Base-by-base conservation (phyloP, 495 filamentous ascomycete species). In the Parachaetomium inaequale region DNA sequence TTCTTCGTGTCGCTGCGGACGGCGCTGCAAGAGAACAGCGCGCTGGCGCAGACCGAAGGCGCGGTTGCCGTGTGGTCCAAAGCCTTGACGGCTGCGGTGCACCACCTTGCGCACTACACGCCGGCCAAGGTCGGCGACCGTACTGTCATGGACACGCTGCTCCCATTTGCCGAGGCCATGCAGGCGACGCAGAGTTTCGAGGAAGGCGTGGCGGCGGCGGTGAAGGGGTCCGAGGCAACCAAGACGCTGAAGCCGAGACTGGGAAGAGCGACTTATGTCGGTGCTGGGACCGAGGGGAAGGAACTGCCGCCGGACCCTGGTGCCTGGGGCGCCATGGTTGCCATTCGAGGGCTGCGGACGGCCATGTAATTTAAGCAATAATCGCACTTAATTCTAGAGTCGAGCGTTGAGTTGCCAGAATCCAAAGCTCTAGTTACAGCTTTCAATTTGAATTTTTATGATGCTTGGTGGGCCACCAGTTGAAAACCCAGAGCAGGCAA, bases 311-410 rank as follows among this genome's bases (percentile, higher is more conserved):
- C 84, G 3, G 84, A 87, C 66, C 84, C 84, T 8, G 84, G 84
- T 38, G 84, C 84, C 10, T 86, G 81, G 81, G 84, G 83, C 1
- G 80, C 80, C 26, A 84, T 82, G 75, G 81, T 85, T 6, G 84
- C 77, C 58, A 79, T 87, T 59, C 74, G 73, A 65, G 84, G 84
- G 0, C 63, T 86, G 58, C 66, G 68, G 58, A 65, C 50, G 17
- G 66, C 61, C 5, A 42, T 59, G 38, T 60, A 42, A 7, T 42
- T 32, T 54, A 19, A 10, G 10, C 51, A 23, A 23, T 15, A 49
- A 7, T 29, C 26, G 26, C n/a, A 6, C n/a, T 29, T 50, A 29
- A n/a, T 29, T 28, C 17, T 50, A 15, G 12, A 46, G 11, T 50
- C 25, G 25, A 29, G 25, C 47, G 47, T 17, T 31, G 23, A 50